Conservation (phyloP, 805 yeast species). For the Pichia heedii region DNA sequence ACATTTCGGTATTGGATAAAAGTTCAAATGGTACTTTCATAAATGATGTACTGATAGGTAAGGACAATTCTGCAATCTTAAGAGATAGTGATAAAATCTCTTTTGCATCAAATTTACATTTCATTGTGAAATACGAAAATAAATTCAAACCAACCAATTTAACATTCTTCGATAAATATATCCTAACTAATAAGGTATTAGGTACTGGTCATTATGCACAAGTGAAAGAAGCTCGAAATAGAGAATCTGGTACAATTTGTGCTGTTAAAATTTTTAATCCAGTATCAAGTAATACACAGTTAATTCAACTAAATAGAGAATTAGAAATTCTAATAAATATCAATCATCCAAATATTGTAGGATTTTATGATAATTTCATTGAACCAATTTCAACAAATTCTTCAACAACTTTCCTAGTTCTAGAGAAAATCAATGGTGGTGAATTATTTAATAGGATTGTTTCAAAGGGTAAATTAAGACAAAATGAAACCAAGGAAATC, state of each 20-base stretch:
- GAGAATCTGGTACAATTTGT: slow-evolving; percentile 48
- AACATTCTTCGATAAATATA: slow-evolving; percentile 50
- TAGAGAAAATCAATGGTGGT: slow-evolving; percentile 68
- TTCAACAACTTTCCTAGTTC: slow-evolving; percentile 49
- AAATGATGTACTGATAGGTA: slow-evolving; percentile 46
- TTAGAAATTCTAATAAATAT: slow-evolving; percentile 55
- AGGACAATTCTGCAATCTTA: slow-evolving; percentile 38
- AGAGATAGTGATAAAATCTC: slow-evolving; percentile 56
- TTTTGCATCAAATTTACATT: slow-evolving; percentile 34
- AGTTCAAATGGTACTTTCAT: slow-evolving; percentile 62
- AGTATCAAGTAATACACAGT: slow-evolving; percentile 23
- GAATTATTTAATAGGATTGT: slow-evolving; percentile 69
- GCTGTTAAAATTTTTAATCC: slow-evolving; percentile 66
- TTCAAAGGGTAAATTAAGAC: slow-evolving; percentile 49
- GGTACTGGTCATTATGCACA: slow-evolving; percentile 78
- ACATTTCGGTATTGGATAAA: slow-evolving; percentile 43
- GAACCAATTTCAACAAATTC: slow-evolving; percentile 42
- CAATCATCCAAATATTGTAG: slow-evolving; percentile 64
- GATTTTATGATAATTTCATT: slow-evolving; percentile 44
- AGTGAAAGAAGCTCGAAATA: slow-evolving; percentile 61
- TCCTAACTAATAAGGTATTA: slow-evolving; percentile 43
- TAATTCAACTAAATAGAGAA: slow-evolving; percentile 47
- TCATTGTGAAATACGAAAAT: slow-evolving; percentile 21
- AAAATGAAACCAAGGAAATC: slow-evolving; percentile 53
- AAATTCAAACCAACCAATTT: slow-evolving; percentile 9